Evolutionary conservation across 1,284 basidiomycete genomes (phyloP), one percentile per base, ranked within the genome.

Genomic region (Anthracocystis walkeri): DNA sequence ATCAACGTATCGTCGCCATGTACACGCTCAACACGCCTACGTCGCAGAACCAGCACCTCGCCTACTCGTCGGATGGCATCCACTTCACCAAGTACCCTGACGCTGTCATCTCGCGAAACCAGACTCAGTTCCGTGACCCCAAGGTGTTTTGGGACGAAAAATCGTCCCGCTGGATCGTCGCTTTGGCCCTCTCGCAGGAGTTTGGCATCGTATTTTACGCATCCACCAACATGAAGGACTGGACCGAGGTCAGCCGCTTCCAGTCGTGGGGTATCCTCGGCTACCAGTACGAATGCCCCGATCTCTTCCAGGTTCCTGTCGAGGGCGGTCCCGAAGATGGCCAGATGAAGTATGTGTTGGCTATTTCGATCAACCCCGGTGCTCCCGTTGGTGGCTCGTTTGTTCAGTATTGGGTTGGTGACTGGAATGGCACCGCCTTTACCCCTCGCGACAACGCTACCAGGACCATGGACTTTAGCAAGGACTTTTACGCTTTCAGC

Each of bases 401-500:
- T 29, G 83, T 80, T 23, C 75, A 86, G 64, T 87, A 87, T 80
- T 85, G 86, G 74, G 78, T 85, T 12, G 87, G 87, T 27, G 65
- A 77, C 48, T 87, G 86, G 77, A 81, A 86, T 69, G 86, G 86
- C 3, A 85, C 78, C 25, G 82, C 77, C 38, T 87, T 87, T 64
- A 81, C 68, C 2, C 79, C 86, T 8, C 68, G 76, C n/a, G 86
- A 86, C 68, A 59, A 61, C 1, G 83, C 82, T 3, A 76, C 83
- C 6, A 72, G 81, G 21, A 74, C 84, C 33, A 73, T 78, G 52
- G 86, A 87, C 67, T 87, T 86, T 61, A 85, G 71, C 57, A 87
- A 86, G 70, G 87, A 87, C 79, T 85, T 82, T 48, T 87, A 87
- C 70, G 87, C 86, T 14, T 85, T 84, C 20, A 85, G 86, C 69